These are phyloP conservation scores for Xylariaceae sp. DNA, from an alignment of 2,329 filamentous ascomycete species.

Conservation along the genomic window DNA sequence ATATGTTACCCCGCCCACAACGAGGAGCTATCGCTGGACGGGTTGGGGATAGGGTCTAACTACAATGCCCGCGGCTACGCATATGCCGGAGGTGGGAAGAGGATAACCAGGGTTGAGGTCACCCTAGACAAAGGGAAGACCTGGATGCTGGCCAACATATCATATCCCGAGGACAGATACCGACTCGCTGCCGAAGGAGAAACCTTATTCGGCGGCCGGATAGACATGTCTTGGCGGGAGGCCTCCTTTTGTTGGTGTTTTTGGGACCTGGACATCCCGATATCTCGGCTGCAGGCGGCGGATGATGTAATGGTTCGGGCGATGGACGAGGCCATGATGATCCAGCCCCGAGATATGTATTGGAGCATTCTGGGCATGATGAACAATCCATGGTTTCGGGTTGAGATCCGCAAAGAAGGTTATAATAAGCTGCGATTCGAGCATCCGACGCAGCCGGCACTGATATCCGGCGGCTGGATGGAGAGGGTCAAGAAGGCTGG, in stretches of 20 bases:
- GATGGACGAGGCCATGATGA: constrained; percentile 86
- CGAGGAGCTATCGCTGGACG: constrained; percentile 55
- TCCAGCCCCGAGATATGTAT: constrained; percentile 90
- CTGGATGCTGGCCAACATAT: constrained; percentile 72
- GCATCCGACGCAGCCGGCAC: constrained; percentile 77
- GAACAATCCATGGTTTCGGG: constrained; percentile 92
- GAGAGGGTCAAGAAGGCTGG: constrained; percentile 79
- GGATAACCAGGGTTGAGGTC: constrained; percentile 77
- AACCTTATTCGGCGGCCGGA: constrained; percentile 66
- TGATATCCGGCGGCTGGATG: constrained; percentile 87
- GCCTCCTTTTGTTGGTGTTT: constrained; percentile 89
- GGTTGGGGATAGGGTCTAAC: constrained; percentile 41
- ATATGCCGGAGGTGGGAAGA: constrained; percentile 80
- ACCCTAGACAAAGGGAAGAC: constrained; percentile 77
- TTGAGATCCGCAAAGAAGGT: constrained; percentile 68
- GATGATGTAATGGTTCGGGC: constrained; percentile 75
- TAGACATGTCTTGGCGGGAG: constrained; percentile 81
- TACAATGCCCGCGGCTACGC: constrained; percentile 78
- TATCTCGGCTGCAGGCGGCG: constrained; percentile 57
- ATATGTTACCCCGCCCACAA: constrained; percentile 76
- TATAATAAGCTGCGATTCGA: constrained; percentile 67
- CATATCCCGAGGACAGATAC: constrained; percentile 83
- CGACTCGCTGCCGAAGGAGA: constrained; percentile 56
- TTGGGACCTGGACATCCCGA: constrained; percentile 69
- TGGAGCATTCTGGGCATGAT: constrained; percentile 96